phyloP scores from a whole-genome alignment of 176 grass and related monocot species.

The Otatea glauca region DNA sequence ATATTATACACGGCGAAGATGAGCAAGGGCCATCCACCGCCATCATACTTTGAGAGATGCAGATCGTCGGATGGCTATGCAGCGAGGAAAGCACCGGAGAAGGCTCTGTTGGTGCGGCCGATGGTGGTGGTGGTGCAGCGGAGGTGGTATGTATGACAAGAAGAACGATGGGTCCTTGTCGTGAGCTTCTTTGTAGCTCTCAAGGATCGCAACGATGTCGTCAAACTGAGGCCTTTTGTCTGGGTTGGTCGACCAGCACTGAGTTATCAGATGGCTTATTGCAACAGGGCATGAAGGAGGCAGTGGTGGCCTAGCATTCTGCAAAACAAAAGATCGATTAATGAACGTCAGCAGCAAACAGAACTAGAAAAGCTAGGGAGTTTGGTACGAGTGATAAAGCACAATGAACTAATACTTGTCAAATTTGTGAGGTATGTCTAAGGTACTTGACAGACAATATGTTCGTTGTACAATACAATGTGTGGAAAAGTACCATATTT shows the following conservation, averaged over 20 bases:
- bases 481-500: not conserved
- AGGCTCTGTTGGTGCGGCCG: constrained; percentile 56
- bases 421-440: not conserved
- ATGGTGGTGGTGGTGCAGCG: constrained; percentile 30
- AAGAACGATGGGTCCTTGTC: constrained; percentile 72
- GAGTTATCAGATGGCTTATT: constrained; percentile 86
- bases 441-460: not conserved
- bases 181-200: constrained; percentile 76
- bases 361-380: not conserved
- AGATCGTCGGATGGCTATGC: constrained; percentile 52
- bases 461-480: not conserved
- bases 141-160: constrained; percentile 68
- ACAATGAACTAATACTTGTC: not conserved
- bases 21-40: not conserved
- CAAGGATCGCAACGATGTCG: constrained; percentile 68
- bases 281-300: constrained; percentile 83
- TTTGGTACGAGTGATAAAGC: not conserved
- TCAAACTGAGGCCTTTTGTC: constrained; percentile 81
- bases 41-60: constrained; percentile 55
- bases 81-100: constrained; percentile 76
- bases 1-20: constrained; percentile 48
- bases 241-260: constrained; percentile 89
- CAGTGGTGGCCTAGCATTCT: constrained; percentile 87
- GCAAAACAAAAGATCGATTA: constrained; percentile 29
- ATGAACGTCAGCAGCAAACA: not conserved